These are phyloP conservation scores for Alternaria sp. DNA, from an alignment of 2,329 filamentous ascomycete species.

Conservation along the genomic window DNA sequence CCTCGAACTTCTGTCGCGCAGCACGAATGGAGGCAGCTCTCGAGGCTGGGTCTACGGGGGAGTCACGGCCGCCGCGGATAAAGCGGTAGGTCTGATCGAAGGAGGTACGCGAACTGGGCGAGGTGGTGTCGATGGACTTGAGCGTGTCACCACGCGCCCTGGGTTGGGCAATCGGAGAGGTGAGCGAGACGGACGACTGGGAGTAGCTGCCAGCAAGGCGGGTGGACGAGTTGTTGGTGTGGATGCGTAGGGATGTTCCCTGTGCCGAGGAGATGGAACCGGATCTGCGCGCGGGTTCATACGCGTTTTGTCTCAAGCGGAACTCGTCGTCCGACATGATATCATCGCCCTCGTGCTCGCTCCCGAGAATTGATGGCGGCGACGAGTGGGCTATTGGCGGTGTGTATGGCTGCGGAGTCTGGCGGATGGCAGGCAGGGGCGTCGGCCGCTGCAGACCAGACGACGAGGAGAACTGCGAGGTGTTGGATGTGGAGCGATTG, in stretches of 20 bases:
- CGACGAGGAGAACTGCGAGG: constrained; percentile 60
- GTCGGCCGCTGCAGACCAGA: constrained; percentile 58
- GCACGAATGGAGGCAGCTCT: constrained; percentile 63
- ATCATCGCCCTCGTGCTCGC: constrained; percentile 52
- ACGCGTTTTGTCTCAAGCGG: constrained; percentile 46
- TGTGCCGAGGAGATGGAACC: constrained; percentile 54
- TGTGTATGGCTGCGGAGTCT: constrained; percentile 61
- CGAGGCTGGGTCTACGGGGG: constrained; percentile 57
- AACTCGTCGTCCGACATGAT: constrained; percentile 57
- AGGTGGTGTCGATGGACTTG: constrained; percentile 56
- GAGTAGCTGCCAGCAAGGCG: constrained; percentile 57
- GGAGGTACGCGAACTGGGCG: constrained; percentile 61
- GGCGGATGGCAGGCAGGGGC: constrained; percentile 62
- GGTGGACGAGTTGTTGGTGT: constrained; percentile 51
- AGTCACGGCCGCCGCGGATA: constrained; percentile 57
- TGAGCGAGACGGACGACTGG: constrained; percentile 60
- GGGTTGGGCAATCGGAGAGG: constrained; percentile 47
- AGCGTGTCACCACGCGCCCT: constrained; percentile 59
- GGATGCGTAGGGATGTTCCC: constrained; percentile 46
- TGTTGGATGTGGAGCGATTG: constrained; percentile 60
- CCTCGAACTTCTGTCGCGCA: constrained; percentile 63
- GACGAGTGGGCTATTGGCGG: constrained; percentile 59
- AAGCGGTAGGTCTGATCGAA: constrained; percentile 63
- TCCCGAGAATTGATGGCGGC: constrained; percentile 56
- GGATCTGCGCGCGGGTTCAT: constrained; percentile 50